Evolutionary conservation across 2,329 filamentous ascomycete species (phyloP), one percentile per base, ranked within the genome.

Genomic region (Alternaria sp.): DNA sequence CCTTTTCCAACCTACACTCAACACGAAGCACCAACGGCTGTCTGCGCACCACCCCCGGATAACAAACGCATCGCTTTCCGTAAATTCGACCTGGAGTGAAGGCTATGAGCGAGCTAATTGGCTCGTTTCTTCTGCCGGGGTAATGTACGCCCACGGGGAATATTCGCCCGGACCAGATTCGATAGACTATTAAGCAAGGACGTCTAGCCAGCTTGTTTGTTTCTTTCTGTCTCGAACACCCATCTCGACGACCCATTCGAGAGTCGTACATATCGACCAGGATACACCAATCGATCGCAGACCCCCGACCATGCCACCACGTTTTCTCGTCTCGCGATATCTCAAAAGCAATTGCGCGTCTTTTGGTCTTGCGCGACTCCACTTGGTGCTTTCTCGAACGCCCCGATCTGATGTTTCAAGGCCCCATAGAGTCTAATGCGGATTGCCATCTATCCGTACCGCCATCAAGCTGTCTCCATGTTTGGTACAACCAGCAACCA

Each of bases 351-450:
- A 57, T 44, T 48, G 20, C 32, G 38, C 46, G 22, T 44, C 54
- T 27, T 57, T 20, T 45, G 48, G 20, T 53, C 48, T 30, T 54
- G 38, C 53, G 44, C 20, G 52, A 49, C 51, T 63, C 57, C 57
- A 46, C 64, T 34, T 30, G 41, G 41, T 16, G 30, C 51, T 41
- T 41, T 36, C 53, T 32, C 27, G 18, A 36, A 48, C 30, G 57
- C 54, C 59, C 62, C 41, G 38, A 28, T 48, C 51, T 54, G 36
- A 25, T 54, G 48, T 65, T 61, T 59, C 57, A 52, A 52, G n/a
- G 28, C 46, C 28, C 16, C 55, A 40, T 43, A 16, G 40, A 57
- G 56, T 48, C 41, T 57, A 44, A 57, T 52, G 49, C 62, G 40
- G 22, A 36, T 27, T 50, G 43, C 51, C 54, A 59, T 59, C 4